phyloP scores from a whole-genome alignment of 805 yeast species.

The Candida dendrica region DNA sequence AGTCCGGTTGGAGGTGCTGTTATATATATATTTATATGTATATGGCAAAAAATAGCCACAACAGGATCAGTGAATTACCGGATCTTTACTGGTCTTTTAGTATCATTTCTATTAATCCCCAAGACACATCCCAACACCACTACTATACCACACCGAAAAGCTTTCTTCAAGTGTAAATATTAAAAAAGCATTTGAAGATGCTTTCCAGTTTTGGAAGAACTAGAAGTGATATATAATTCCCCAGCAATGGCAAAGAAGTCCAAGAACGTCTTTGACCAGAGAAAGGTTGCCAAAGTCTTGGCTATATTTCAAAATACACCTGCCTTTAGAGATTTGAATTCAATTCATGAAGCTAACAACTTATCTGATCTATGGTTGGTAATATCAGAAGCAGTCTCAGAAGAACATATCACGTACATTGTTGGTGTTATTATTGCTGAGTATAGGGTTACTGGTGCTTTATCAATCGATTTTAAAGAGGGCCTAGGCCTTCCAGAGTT shows the following conservation, averaged over 20 bases:
- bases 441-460: constrained; percentile 2
- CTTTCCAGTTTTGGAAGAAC: too few relatives aligned
- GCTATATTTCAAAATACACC: not conserved
- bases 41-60: too few relatives aligned
- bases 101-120: too few relatives aligned
- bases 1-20: too few relatives aligned
- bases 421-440: constrained; percentile 14
- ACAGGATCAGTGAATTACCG: too few relatives aligned
- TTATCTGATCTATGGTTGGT: constrained; percentile 29
- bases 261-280: not conserved
- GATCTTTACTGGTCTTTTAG: too few relatives aligned
- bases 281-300: not conserved
- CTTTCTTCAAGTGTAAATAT: too few relatives aligned
- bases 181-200: too few relatives aligned
- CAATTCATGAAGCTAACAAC: not conserved
- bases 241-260: not conserved
- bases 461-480: not conserved
- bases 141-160: too few relatives aligned
- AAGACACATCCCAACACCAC: too few relatives aligned
- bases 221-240: too few relatives aligned
- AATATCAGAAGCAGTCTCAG: constrained; percentile 31
- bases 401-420: constrained; percentile 32
- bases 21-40: too few relatives aligned
- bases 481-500: not conserved
- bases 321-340: not conserved